These are phyloP conservation scores for Porodaedalea pini DNA, from an alignment of 1,284 basidiomycete species.

Conservation along the genomic window DNA sequence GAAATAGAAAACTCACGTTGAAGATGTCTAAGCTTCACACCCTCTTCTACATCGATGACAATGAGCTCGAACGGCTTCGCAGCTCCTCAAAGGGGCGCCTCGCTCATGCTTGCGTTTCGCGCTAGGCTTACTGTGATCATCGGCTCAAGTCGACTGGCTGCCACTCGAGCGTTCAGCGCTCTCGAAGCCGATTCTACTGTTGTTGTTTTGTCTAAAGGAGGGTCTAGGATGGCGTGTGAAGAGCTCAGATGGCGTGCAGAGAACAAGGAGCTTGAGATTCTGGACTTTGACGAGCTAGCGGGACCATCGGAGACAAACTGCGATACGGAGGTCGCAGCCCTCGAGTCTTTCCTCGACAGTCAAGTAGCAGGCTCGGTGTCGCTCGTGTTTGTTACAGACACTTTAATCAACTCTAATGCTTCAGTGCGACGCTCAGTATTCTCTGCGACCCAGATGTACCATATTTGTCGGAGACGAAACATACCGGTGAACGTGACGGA, in stretches of 20 bases:
- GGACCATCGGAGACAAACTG: conserved; percentile 31
- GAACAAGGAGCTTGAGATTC: conserved; percentile 50
- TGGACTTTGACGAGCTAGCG: conserved; percentile 51
- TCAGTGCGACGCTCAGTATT: conserved; percentile 39
- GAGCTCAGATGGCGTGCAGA: conserved; percentile 68
- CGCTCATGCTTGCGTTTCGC: conserved; percentile 77
- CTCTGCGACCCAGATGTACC: conserved; percentile 55
- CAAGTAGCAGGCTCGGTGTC: conserved; percentile 33
- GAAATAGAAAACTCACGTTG: not conserved
- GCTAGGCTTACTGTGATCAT: conserved; percentile 62
- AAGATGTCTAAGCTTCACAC: not conserved
- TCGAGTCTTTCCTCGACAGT: conserved; percentile 46
- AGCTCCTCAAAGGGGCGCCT: conserved; percentile 57
- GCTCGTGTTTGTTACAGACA: conserved; percentile 77
- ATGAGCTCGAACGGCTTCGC: conserved; percentile 26
- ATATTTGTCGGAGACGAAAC: conserved; percentile 50
- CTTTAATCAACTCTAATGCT: conserved; percentile 42
- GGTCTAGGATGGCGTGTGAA: conserved; percentile 51
- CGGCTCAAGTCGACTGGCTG: conserved; percentile 75
- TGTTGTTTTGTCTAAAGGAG: conserved; percentile 55
- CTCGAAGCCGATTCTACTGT: conserved; percentile 82
- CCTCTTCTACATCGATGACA: not conserved
- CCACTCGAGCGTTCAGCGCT: conserved; percentile 75
- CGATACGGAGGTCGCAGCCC: conserved; percentile 32
- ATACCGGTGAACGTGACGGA: conserved; percentile 88